Conservation (phyloP, 2,329 filamentous ascomycete species). For the Calonectria naviculata region DNA sequence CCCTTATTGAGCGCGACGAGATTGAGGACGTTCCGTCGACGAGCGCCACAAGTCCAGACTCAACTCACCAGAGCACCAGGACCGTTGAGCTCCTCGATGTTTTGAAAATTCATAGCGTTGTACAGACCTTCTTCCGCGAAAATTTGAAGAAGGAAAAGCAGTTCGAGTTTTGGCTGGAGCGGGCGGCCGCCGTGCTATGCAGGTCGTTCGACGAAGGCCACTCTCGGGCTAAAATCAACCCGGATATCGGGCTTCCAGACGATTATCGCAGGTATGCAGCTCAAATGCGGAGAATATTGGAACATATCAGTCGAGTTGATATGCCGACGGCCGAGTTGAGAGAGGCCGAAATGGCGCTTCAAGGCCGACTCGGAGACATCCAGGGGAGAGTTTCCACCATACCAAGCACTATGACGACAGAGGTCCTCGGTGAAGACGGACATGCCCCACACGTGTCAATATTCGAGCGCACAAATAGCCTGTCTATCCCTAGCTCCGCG, state of each 20-base stretch:
- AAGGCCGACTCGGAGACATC: constrained; percentile 31
- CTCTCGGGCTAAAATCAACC: constrained; percentile 23
- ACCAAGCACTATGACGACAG: constrained; percentile 30
- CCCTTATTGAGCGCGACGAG: constrained; percentile 39
- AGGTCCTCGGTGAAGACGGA: constrained; percentile 17
- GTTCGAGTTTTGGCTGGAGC: constrained; percentile 37
- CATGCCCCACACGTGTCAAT: constrained; percentile 37
- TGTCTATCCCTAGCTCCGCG: constrained; percentile 30
- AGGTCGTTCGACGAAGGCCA: constrained; percentile 35
- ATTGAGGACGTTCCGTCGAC: constrained; percentile 34
- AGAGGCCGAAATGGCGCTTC: constrained; percentile 20
- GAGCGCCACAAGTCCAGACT: constrained; percentile 19
- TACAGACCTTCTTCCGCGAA: constrained; percentile 38
- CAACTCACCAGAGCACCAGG: constrained; percentile 11
- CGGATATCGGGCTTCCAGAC: constrained; percentile 33
- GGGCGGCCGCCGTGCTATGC: constrained; percentile 36
- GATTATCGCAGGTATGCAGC: constrained; percentile 37
- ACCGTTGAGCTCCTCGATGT: constrained; percentile 34
- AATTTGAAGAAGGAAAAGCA: constrained; percentile 31
- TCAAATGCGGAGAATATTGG: constrained; percentile 35
- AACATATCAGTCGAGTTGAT: constrained; percentile 30
- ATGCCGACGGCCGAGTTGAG: constrained; percentile 28
- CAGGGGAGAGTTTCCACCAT: constrained; percentile 27
- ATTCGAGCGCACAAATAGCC: constrained; percentile 37
- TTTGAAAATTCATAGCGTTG: constrained; percentile 35